Evolutionary conservation across 2,329 filamentous ascomycete species (phyloP).

Genomic region (Aspergillus clavatus): DNA sequence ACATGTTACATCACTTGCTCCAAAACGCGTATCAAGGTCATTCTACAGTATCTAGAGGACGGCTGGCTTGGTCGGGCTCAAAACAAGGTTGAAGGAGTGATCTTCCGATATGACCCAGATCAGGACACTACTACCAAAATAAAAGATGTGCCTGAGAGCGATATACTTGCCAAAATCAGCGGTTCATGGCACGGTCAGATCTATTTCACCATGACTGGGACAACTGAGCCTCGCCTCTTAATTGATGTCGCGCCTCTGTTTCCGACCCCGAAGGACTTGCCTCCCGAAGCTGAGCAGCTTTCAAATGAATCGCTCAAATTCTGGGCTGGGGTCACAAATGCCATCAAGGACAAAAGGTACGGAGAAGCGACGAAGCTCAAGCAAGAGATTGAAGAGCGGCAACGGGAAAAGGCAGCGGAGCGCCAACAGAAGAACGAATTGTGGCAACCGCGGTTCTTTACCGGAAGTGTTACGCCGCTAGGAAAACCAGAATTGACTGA

Average conservation of each 20-base stretch:
- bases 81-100: constrained; percentile 83
- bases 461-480: constrained; percentile 52
- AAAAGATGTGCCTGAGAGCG: constrained; percentile 79
- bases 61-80: constrained; percentile 89
- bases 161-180: constrained; percentile 74
- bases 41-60: constrained; percentile 88
- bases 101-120: constrained; percentile 84
- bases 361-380: constrained; percentile 79
- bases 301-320: constrained; percentile 84
- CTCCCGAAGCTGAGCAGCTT: constrained; percentile 71
- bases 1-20: constrained; percentile 82
- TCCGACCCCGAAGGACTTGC: constrained; percentile 72
- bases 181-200: constrained; percentile 78
- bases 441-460: constrained; percentile 89
- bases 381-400: constrained; percentile 83
- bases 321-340: constrained; percentile 82
- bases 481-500: constrained; percentile 60
- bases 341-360: constrained; percentile 79
- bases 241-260: constrained; percentile 82
- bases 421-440: constrained; percentile 63
- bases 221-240: constrained; percentile 60
- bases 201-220: constrained; percentile 52
- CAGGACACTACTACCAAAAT: constrained; percentile 76
- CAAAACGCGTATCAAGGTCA: constrained; percentile 86
- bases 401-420: constrained; percentile 78